Base-by-base conservation (phyloP, 139 green algal species). In the Tetraselmis striata region DNA sequence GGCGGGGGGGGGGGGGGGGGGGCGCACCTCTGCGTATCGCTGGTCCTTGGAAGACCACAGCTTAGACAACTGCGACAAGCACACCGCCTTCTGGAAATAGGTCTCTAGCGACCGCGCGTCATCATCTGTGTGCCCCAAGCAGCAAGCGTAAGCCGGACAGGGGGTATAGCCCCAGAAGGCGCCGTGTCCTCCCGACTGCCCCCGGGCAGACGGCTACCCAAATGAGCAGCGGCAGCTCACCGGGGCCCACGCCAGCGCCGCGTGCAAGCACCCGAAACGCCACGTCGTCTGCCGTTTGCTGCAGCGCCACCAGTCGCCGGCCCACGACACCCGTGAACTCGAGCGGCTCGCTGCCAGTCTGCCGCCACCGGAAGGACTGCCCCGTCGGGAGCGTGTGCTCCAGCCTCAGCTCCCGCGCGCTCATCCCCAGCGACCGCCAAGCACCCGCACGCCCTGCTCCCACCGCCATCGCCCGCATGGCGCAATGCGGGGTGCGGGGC, bases 311-410 rank as follows among this genome's bases (percentile, higher is more conserved):
- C 74, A 95, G 86, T 1, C 94, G 85, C 26, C 86, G 58, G 1
- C 92, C 92, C 0, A 98, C 84, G 5, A 98, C 91, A 30, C 95
- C 95, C 0, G 88, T 95, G 89, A 89, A 98, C 74, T 90, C 80
- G 1, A 67, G 11, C 18, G 45, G 45, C 5, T 80, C 82, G 1
- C 77, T 29, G 0, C 79, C 85, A 0, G 80, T 90, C 2, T 85
- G 23, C 0, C 88, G 78, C 93, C 93, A 97, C 1, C 95, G 86
- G 83, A 98, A 98, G 23, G 85, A 92, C 86, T 98, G 95, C 0
- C 95, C 95, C 24, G 93, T 95, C 25, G 90, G 92, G 11, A 98
- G 86, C 1, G 91, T 95, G 88, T 93, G 93, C 22, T 93, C 88
- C 23, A 98, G 87, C 0, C 45, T 77, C 5, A 97, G 82, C 83